Evolutionary conservation across 129 eudicot species (phyloP).

Genomic region (Saposhnikovia divaricata): DNA sequence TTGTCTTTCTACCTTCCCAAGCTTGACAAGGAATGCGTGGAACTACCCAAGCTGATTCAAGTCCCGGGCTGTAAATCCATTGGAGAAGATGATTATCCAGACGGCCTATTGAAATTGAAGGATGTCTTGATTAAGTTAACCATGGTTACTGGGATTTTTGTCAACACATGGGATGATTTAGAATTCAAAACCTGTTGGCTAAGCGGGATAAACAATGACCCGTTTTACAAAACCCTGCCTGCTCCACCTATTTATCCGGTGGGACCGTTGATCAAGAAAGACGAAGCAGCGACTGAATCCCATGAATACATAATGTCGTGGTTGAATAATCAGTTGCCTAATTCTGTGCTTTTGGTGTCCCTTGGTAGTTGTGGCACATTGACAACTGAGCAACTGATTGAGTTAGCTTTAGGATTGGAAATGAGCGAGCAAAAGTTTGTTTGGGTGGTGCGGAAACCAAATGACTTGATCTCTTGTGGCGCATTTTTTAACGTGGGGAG

Average conservation of each 20-base stretch:
- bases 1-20: neutral
- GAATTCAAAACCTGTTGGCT: neutral
- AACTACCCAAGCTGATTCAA: neutral
- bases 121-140: neutral
- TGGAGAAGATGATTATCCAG: neutral
- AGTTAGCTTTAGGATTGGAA: slow-evolving; percentile 50
- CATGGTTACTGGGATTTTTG: neutral
- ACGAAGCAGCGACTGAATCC: neutral
- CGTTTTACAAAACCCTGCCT: neutral
- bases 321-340: slow-evolving; percentile 39
- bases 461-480: neutral
- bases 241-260: neutral
- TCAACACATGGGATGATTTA: neutral
- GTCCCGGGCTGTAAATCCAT: neutral
- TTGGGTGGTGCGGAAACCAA: slow-evolving; percentile 36
- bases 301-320: slow-evolving; percentile 8
- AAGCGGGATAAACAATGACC: neutral
- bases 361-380: slow-evolving; percentile 53
- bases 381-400: slow-evolving; percentile 34
- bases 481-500: neutral
- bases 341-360: slow-evolving; percentile 34
- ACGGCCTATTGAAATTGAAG: neutral
- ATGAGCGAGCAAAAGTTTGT: slow-evolving; percentile 44
- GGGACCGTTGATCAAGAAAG: neutral
- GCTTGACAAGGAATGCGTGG: neutral